Base-by-base conservation (phyloP, 2,329 filamentous ascomycete genomes). In the Aulographum hederae region DNA sequence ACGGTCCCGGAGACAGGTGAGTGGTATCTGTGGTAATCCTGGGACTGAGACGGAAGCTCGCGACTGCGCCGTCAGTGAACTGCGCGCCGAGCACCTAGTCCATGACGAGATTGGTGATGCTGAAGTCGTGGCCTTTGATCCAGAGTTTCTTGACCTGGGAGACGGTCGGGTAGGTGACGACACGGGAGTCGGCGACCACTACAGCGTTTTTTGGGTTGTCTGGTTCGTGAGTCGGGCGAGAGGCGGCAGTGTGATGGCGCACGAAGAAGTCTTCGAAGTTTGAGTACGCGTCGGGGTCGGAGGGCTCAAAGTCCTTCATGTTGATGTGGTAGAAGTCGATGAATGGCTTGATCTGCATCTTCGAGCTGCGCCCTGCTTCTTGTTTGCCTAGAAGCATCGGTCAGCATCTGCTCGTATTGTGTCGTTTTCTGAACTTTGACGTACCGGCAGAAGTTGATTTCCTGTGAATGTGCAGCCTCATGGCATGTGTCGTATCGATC, bases 21-120 rank as follows among this genome's bases (percentile, higher is more conserved):
- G 42, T 61, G 57, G 37, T 54, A 61, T 4, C 58, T 48, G 38
- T 61, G 57, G 36, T 61, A 61, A 39, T 61, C 56, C 43, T 60
- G 57, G 56, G 55, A 17, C 48, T 52, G 2, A 61, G 41, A 4
- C 54, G 47, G 34, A 57, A 58, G 33, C 53, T 57, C 4, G 55
- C 57, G 6, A 60, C 42, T 0, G 50, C 43, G 1, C 47, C 53
- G 12, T 51, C 44, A 4, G 41, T 41, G 34, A 53, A 60, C 16
- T 39, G 35, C n/a, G 40, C 35, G 4, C 48, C 50, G 0, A 52
- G 37, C 8, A 51, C 39, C 18, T 38, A 39, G 33, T 54, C 50
- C 34, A 47, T 48, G 5, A 58, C 42, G 1, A 62, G 43, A 28
- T 52, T 51, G 8, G 46, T 43, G 28, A 62, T 50, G 5, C 47